These are phyloP conservation scores for Suillus subaureus DNA, from an alignment of 768 basidiomycete genomes.

Conservation along the genomic window DNA sequence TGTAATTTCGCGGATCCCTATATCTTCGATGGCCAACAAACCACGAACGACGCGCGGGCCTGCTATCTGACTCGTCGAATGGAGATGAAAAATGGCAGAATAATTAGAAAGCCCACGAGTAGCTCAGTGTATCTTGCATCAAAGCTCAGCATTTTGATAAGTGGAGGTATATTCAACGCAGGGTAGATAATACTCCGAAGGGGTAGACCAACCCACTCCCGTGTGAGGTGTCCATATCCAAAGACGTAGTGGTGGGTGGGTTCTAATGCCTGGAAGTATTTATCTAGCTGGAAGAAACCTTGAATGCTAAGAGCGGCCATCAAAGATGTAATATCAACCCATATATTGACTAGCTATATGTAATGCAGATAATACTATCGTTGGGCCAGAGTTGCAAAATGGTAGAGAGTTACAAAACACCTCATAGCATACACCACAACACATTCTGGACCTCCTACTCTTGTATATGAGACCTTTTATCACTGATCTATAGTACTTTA, in stretches of 20 bases:
- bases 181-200: slow-evolving; percentile 86
- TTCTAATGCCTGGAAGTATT: slow-evolving; percentile 94
- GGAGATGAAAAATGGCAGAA: slow-evolving; percentile 8
- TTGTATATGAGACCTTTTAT: background rate
- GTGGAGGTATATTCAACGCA: slow-evolving; percentile 72
- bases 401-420: no score
- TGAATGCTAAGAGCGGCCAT: slow-evolving; percentile 60
- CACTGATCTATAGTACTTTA: background rate
- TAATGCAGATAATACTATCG: no score
- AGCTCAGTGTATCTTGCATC: slow-evolving; percentile 48
- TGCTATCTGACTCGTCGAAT: slow-evolving; percentile 49
- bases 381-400: no score
- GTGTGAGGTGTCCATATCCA: slow-evolving; percentile 89
- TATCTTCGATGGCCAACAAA: slow-evolving; percentile 75
- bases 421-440: no score
- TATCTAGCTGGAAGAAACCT: slow-evolving; percentile 96
- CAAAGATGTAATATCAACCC: no score
- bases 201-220: slow-evolving; percentile 89
- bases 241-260: slow-evolving; percentile 89
- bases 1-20: slow-evolving; percentile 67
- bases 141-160: slow-evolving; percentile 57
- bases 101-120: slow-evolving; percentile 56
- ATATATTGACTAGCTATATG: no score
- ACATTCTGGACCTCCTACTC: no score
- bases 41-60: slow-evolving; percentile 82